phyloP scores from a whole-genome alignment of 2,329 filamentous ascomycete genomes.

The Botrytis medusae region DNA sequence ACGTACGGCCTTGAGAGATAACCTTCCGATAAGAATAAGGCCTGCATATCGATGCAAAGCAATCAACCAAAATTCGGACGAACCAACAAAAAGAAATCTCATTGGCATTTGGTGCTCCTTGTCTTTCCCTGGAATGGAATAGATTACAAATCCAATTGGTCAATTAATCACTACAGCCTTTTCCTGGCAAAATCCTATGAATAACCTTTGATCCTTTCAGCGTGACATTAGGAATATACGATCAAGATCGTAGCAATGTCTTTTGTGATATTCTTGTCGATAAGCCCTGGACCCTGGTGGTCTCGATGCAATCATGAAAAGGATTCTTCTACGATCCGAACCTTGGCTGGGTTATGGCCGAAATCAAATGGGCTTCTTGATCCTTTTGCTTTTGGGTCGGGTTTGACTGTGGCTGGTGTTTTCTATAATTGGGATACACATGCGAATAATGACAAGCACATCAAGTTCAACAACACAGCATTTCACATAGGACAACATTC shows the following conservation, averaged over 20 bases:
- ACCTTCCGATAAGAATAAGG: background rate
- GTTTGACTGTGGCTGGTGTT: background rate
- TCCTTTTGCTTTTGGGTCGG: background rate
- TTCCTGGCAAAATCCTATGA: background rate
- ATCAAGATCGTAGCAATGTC: background rate
- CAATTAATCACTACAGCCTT: background rate
- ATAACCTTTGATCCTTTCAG: background rate
- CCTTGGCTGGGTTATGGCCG: background rate
- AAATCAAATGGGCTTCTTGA: background rate
- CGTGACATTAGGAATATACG: background rate
- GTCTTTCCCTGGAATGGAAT: background rate
- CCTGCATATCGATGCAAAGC: background rate
- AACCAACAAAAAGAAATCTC: background rate
- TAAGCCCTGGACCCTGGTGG: background rate
- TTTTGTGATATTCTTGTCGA: too few relatives aligned
- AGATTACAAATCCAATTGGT: background rate
- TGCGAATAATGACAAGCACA: background rate
- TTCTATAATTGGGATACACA: background rate
- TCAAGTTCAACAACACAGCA: background rate
- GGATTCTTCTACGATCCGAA: background rate
- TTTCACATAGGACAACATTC: background rate
- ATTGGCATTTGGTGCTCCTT: background rate
- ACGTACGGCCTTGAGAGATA: too few relatives aligned
- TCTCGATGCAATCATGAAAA: background rate
- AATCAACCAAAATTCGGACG: background rate